Evolutionary conservation across 1,284 basidiomycete species (phyloP).

Genomic region (Heterobasidion irregulare): DNA sequence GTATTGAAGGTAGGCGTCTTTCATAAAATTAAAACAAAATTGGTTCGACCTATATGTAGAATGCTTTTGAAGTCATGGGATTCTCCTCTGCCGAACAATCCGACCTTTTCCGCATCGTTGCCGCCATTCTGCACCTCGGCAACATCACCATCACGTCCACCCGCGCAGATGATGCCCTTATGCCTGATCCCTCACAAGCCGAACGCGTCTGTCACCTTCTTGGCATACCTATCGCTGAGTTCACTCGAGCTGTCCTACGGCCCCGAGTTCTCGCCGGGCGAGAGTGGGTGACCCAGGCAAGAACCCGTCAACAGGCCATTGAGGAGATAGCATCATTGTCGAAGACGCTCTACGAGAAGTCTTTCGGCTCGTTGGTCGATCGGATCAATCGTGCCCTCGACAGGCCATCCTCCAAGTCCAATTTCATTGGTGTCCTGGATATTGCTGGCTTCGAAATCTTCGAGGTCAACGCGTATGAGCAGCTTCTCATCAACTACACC

Average conservation of each 20-base stretch:
- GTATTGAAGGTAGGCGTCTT: slow-evolving; percentile 52
- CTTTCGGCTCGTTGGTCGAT: slow-evolving; percentile 90
- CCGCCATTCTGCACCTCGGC: slow-evolving; percentile 92
- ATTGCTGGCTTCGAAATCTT: slow-evolving; percentile 99
- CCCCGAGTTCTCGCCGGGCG: slow-evolving; percentile 91
- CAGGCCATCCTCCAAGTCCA: slow-evolving; percentile 86
- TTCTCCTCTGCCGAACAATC: slow-evolving; percentile 82
- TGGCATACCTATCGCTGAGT: slow-evolving; percentile 86
- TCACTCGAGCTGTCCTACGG: slow-evolving; percentile 80
- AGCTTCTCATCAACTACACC: slow-evolving; percentile 98
- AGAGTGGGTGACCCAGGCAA: slow-evolving; percentile 94
- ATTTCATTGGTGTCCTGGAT: slow-evolving; percentile 98
- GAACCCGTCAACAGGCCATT: slow-evolving; percentile 86
- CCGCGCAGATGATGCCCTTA: slow-evolving; percentile 82
- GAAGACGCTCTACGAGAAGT: slow-evolving; percentile 98
- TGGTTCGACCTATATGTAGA: slow-evolving; percentile 27
- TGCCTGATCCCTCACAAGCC: slow-evolving; percentile 74
- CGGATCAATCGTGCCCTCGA: slow-evolving; percentile 94
- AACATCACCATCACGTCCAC: slow-evolving; percentile 85
- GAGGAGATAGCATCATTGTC: slow-evolving; percentile 91
- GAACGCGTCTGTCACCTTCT: slow-evolving; percentile 93
- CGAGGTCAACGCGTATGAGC: slow-evolving; percentile 89
- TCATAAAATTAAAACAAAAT: not conserved
- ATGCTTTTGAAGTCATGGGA: slow-evolving; percentile 81
- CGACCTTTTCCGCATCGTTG: slow-evolving; percentile 91